A percentile compares a stretch with the other conserved stretches of the same genome.
Conservation (phyloP, 352 stramenopile species). For the Phytophthora litchii region DNA sequence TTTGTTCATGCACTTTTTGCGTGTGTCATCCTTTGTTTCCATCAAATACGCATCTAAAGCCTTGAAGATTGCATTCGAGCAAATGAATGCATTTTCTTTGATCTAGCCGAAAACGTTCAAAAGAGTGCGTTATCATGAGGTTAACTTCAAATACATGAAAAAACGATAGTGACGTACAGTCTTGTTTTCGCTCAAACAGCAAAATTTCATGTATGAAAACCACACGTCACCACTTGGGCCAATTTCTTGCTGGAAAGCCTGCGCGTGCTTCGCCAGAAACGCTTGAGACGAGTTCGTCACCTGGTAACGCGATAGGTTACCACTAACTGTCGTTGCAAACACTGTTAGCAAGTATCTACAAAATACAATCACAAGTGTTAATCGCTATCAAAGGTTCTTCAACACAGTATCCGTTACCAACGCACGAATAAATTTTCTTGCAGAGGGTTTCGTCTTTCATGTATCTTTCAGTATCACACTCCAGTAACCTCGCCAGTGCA, state of each 20-base stretch:
- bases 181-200: slow-evolving; percentile 69
- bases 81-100: slow-evolving; percentile 67
- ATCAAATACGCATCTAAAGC: slow-evolving; percentile 47
- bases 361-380: slow-evolving; percentile 14
- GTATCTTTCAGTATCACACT: slow-evolving; percentile 61
- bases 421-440: slow-evolving; percentile 75
- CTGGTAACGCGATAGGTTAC: slow-evolving; percentile 70
- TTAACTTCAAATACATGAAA: background rate
- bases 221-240: slow-evolving; percentile 52
- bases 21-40: slow-evolving; percentile 45
- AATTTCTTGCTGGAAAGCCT: slow-evolving; percentile 57
- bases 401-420: slow-evolving; percentile 1
- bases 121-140: background rate
- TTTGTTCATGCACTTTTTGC: slow-evolving; percentile 74
- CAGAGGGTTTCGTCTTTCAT: slow-evolving; percentile 37
- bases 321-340: slow-evolving; percentile 61
- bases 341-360: slow-evolving; percentile 64
- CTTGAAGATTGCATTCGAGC: slow-evolving; percentile 51
- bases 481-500: slow-evolving; percentile 57
- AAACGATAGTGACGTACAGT: slow-evolving; percentile 43
- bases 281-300: slow-evolving; percentile 65
- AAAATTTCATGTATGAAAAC: slow-evolving; percentile 81
- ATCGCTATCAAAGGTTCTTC: slow-evolving; percentile 4
- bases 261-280: slow-evolving; percentile 54
- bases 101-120: slow-evolving; percentile 40